phyloP scores from a whole-genome alignment of 345 rosid species.

The Arabidopsis arenosa region DNA sequence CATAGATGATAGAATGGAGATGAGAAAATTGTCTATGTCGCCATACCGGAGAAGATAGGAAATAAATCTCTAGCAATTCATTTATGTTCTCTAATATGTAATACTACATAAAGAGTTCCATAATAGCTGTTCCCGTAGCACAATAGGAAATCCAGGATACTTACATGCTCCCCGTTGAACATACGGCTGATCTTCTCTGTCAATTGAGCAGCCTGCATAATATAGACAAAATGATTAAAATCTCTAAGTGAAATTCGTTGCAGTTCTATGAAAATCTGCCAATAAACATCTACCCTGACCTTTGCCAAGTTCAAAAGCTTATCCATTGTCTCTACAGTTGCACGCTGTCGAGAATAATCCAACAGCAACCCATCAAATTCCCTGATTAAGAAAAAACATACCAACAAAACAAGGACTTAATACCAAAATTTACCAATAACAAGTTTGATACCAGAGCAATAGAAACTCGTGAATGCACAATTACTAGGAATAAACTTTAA shows the following conservation, averaged over 20 bases:
- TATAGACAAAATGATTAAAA: neutral
- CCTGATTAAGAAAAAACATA: slow-evolving; percentile 43
- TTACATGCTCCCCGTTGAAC: slow-evolving; percentile 87
- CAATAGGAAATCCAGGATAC: slow-evolving; percentile 23
- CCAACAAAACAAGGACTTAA: slow-evolving; percentile 11
- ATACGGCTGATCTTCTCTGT: slow-evolving; percentile 73
- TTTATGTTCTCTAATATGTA: neutral
- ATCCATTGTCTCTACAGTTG: slow-evolving; percentile 63
- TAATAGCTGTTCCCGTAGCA: neutral
- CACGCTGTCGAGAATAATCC: slow-evolving; percentile 85
- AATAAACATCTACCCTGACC: slow-evolving; percentile 51
- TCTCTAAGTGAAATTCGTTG: neutral
- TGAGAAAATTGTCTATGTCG: neutral
- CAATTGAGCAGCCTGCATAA: slow-evolving; percentile 73
- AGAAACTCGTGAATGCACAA: neutral
- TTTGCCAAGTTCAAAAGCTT: slow-evolving; percentile 79
- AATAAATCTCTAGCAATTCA: neutral
- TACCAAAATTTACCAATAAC: neutral
- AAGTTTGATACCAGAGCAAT: neutral
- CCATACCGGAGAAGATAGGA: neutral
- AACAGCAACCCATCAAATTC: slow-evolving; percentile 76
- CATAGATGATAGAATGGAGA: slow-evolving; percentile 6
- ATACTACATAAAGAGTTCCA: neutral
- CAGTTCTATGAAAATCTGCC: neutral
- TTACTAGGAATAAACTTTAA: neutral